Evolutionary conservation across 345 rosid genomes (phyloP).

Genomic region (Populus simonii): DNA sequence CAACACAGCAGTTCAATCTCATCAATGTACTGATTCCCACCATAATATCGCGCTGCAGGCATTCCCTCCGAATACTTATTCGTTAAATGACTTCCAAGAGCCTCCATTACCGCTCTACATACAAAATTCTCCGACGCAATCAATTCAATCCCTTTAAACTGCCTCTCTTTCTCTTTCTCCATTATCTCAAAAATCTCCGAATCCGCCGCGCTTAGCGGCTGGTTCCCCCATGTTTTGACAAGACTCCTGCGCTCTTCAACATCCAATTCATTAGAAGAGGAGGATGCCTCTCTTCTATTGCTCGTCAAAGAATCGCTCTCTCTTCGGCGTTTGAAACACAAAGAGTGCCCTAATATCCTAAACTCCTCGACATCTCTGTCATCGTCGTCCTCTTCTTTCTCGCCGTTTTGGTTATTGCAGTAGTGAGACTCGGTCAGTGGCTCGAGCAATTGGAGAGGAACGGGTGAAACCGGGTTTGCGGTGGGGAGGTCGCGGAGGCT

Average conservation of each 20-base stretch:
- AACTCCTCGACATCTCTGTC: conserved; percentile 39
- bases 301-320: conserved; percentile 26
- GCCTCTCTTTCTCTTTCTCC: conserved; percentile 80
- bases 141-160: conserved; percentile 66
- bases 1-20: conserved; percentile 76
- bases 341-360: conserved; percentile 60
- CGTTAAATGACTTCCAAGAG: conserved; percentile 82
- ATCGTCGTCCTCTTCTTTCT: conserved; percentile 9
- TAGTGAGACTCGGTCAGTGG: conserved; percentile 23
- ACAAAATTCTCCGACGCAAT: conserved; percentile 92
- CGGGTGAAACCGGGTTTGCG: conserved; percentile 14
- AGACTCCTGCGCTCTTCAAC: conserved; percentile 31
- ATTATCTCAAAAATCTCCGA: conserved; percentile 69
- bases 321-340: conserved; percentile 50
- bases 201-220: conserved; percentile 58
- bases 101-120: conserved; percentile 82
- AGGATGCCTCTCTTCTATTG: conserved; percentile 15
- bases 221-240: conserved; percentile 65
- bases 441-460: conserved; percentile 49
- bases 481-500: conserved; percentile 25
- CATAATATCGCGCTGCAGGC: conserved; percentile 77
- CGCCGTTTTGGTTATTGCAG: conserved; percentile 1
- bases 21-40: conserved; percentile 81
- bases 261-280: conserved; percentile 8
- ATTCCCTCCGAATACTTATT: conserved; percentile 91